Evolutionary conservation across 2,329 filamentous ascomycete genomes (phyloP), one percentile per base, ranked within the genome.

Genomic region (Atkinsonella hypoxylon): DNA sequence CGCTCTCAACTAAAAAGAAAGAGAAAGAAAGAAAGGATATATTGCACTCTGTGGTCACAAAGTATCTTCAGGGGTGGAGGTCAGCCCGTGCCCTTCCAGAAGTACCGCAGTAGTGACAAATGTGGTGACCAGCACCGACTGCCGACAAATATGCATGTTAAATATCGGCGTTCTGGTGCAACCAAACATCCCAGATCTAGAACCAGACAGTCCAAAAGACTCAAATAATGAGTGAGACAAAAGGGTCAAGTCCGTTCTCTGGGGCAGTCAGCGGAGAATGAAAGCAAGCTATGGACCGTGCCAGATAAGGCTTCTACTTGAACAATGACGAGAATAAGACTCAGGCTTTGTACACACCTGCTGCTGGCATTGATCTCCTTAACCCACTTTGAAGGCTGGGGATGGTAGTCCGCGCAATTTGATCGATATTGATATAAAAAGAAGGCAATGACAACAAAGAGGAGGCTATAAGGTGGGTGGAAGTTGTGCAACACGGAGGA

Each of bases 101-200:
- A 46, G 34, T 45, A 45, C 51, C 49, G 51, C 51, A 55, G 48
- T 44, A 47, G 17, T 43, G 49, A 45, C 50, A 43, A 48, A 50
- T 41, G 54, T 53, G 48, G 53, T 54, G 56, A 58, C 54, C 53
- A 53, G 47, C 52, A 40, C 43, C 49, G 51, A 50, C 53, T 54
- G 57, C 53, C 54, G 50, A 47, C 47, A 26, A 47, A 45, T 51
- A 48, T 54, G 55, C 56, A 53, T 49, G 54, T 51, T 39, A 51
- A 47, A 40, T 22, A 26, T 36, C 8, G 39, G 18, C 36, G 22
- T 42, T 47, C 44, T 15, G n/a, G 49, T 43, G 45, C 26, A 47
- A 51, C 44, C 36, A 22, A 36, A 43, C 17, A 26, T 12, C 38
- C 43, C 31, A 36, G 7, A 43, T 51, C 12, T 41, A 36, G 32